These are phyloP conservation scores for Ophiosphaerella narmari DNA, from an alignment of 2,329 filamentous ascomycete species.

Conservation along the genomic window DNA sequence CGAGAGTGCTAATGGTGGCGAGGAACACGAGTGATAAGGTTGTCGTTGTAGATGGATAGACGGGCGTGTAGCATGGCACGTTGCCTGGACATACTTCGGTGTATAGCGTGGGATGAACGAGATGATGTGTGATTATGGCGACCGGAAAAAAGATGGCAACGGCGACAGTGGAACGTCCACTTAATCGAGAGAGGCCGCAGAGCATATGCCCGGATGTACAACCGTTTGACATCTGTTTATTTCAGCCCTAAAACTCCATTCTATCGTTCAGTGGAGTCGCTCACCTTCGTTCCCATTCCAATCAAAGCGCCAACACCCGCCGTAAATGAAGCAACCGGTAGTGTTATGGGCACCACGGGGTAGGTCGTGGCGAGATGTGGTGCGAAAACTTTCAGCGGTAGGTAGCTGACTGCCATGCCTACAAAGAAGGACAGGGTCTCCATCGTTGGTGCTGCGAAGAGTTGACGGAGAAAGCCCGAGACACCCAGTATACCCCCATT, in stretches of 20 bases:
- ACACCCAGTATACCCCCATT: slow-evolving; percentile 58
- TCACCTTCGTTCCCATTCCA: slow-evolving; percentile 60
- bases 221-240: slow-evolving; percentile 43
- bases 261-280: background rate
- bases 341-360: slow-evolving; percentile 42
- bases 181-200: slow-evolving; percentile 57
- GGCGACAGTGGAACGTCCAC: slow-evolving; percentile 55
- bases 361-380: slow-evolving; percentile 53
- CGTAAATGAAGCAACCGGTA: slow-evolving; percentile 45
- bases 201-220: slow-evolving; percentile 63
- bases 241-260: slow-evolving; percentile 8
- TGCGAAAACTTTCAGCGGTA: slow-evolving; percentile 48
- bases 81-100: slow-evolving; percentile 43
- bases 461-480: slow-evolving; percentile 53
- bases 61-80: slow-evolving; percentile 53
- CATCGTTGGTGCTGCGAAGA: slow-evolving; percentile 47
- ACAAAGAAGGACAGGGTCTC: slow-evolving; percentile 52
- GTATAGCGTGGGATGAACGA: slow-evolving; percentile 50
- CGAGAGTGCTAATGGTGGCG: slow-evolving; percentile 31
- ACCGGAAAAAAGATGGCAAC: slow-evolving; percentile 42
- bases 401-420: slow-evolving; percentile 53
- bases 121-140: slow-evolving; percentile 40
- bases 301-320: slow-evolving; percentile 51
- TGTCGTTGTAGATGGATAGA: slow-evolving; percentile 45
- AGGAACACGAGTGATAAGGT: slow-evolving; percentile 44